phyloP scores from a whole-genome alignment of 1,284 basidiomycete species.

The Marasmius fiardii region DNA sequence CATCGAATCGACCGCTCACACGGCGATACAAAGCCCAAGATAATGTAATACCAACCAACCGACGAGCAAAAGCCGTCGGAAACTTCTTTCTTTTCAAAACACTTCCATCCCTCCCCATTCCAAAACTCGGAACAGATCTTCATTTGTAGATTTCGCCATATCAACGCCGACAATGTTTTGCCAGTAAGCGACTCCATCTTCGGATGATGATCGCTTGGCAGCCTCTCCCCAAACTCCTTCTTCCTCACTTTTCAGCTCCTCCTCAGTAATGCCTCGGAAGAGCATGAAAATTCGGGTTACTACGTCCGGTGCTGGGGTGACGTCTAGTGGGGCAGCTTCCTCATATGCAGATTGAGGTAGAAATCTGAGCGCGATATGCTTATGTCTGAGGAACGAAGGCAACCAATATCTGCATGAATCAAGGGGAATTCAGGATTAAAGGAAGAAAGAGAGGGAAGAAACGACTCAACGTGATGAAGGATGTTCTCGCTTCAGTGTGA shows the following conservation, averaged over 20 bases:
- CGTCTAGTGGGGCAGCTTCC: slow-evolving; percentile 30
- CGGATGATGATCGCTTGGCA: not conserved
- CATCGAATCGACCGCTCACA: no score
- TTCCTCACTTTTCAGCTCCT: not conserved
- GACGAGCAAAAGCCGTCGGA: not conserved
- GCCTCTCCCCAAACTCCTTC: not conserved
- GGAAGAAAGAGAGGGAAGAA: not conserved
- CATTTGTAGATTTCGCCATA: slow-evolving; percentile 13
- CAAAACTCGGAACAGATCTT: slow-evolving; percentile 24
- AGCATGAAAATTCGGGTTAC: slow-evolving; percentile 44
- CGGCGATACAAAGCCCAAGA: no score
- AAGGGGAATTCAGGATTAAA: not conserved
- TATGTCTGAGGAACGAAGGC: slow-evolving; percentile 34
- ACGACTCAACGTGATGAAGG: slow-evolving; percentile 20
- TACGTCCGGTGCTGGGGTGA: slow-evolving; percentile 38
- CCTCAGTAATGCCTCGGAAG: slow-evolving; percentile 30
- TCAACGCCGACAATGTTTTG: slow-evolving; percentile 22
- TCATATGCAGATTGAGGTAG: slow-evolving; percentile 39
- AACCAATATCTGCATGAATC: slow-evolving; percentile 34
- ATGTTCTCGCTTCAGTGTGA: slow-evolving; percentile 14
- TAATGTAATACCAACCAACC: no score
- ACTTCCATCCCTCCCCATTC: slow-evolving; percentile 33
- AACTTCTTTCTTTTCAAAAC: slow-evolving; percentile 5
- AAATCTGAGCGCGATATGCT: slow-evolving; percentile 41
- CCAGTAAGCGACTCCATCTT: slow-evolving; percentile 18